Percentiles rank a stretch among this genome's conserved stretches.
These are phyloP conservation scores for Leishmania guyanensis DNA, from an alignment of 208 protist genomes.

Conservation along the genomic window DNA sequence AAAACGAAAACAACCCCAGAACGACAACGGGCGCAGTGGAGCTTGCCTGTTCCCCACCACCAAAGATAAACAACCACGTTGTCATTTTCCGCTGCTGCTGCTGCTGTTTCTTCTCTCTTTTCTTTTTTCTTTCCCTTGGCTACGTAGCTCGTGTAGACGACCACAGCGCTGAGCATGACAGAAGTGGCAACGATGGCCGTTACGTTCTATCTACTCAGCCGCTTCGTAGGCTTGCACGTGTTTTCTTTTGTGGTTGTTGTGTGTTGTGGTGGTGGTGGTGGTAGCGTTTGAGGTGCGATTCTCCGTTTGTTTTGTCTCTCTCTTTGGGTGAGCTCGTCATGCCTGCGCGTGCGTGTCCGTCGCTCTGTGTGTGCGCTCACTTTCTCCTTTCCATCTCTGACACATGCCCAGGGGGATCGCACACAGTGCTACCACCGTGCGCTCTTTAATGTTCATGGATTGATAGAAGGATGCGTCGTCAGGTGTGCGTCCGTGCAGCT, in stretches of 20 bases:
- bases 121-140: constrained; percentile 6
- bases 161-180: not conserved
- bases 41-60: not conserved
- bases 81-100: not conserved
- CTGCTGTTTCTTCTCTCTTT: constrained; percentile 14
- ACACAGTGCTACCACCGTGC: not conserved
- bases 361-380: not conserved
- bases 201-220: not conserved
- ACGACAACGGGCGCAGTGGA: not conserved
- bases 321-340: not conserved
- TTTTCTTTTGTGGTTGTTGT: not conserved
- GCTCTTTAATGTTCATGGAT: not conserved
- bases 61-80: not conserved
- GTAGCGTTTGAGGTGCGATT: not conserved
- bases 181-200: not conserved
- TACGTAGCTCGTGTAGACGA: not conserved
- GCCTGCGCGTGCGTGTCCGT: not conserved
- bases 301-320: not conserved
- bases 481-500: not conserved
- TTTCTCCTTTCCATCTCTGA: not conserved
- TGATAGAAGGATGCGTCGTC: not conserved
- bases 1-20: not conserved
- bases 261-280: not conserved
- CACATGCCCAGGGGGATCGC: not conserved
- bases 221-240: not conserved